These are phyloP conservation scores for Backusella sp. DNA, from an alignment of 192 early-diverging fungal species.

Conservation along the genomic window DNA sequence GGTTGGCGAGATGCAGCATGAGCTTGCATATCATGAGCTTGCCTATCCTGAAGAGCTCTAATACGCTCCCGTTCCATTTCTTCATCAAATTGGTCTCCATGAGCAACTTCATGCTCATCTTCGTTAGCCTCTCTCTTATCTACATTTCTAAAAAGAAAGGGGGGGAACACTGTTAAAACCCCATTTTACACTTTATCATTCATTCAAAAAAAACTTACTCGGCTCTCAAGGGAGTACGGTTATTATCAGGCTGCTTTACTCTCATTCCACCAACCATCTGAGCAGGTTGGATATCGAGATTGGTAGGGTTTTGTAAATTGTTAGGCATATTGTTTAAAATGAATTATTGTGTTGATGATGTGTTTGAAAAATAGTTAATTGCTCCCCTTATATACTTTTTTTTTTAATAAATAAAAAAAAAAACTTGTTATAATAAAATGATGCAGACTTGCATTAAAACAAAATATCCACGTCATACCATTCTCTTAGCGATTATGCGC, in stretches of 20 bases:
- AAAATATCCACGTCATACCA: not conserved
- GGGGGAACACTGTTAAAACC: not conserved
- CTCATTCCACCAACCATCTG: conserved; percentile 14
- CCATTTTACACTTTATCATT: not conserved
- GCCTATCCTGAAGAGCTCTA: not conserved
- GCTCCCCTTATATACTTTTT: not conserved
- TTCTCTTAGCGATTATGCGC: not conserved
- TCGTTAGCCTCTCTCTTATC: not conserved
- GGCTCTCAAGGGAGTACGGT: conserved; percentile 6
- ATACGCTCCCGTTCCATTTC: not conserved
- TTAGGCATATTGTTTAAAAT: not conserved
- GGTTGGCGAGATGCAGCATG: conserved; percentile 15
- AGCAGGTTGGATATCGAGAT: not conserved
- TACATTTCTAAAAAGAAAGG: not conserved
- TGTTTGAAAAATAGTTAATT: not conserved
- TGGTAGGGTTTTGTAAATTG: not conserved
- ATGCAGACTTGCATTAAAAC: not conserved
- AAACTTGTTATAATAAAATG: not conserved
- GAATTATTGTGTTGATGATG: not conserved
- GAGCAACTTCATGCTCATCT: not conserved
- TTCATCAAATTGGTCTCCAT: not conserved
- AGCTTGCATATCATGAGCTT: conserved; percentile 12
- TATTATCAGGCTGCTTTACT: conserved; percentile 7
- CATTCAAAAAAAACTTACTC: not conserved
- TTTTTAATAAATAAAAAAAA: not conserved